These are phyloP conservation scores for Lactarius hatsudake DNA, from an alignment of 768 basidiomycete species.

Conservation along the genomic window DNA sequence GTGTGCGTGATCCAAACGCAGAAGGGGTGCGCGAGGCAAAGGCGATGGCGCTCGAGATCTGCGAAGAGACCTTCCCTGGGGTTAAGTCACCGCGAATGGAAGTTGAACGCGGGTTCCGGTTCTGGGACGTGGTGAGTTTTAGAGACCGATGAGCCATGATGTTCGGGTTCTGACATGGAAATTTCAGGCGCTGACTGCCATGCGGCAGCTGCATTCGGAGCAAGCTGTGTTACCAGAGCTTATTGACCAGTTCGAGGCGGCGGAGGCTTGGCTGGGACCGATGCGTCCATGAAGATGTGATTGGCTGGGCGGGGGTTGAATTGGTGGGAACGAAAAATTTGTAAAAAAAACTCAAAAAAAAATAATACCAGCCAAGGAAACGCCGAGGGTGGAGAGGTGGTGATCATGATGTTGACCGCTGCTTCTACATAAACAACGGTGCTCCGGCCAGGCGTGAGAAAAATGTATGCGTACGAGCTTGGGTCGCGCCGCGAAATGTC, in stretches of 20 bases:
- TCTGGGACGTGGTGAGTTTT: slow-evolving; percentile 92
- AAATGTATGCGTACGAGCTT: background rate
- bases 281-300: slow-evolving; percentile 69
- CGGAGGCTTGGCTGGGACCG: slow-evolving; percentile 90
- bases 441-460: slow-evolving; percentile 18
- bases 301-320: slow-evolving; percentile 7
- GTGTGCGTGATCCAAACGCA: slow-evolving; percentile 73
- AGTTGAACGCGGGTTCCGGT: slow-evolving; percentile 94
- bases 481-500: slow-evolving; percentile 31
- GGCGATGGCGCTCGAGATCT: slow-evolving; percentile 81
- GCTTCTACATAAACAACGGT: slow-evolving; percentile 7
- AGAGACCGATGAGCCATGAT: slow-evolving; percentile 16
- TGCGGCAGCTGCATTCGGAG: slow-evolving; percentile 85
- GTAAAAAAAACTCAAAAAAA: background rate
- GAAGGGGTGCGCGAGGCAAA: slow-evolving; percentile 83
- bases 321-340: slow-evolving; percentile 12
- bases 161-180: slow-evolving; percentile 22
- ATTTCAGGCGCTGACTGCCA: slow-evolving; percentile 75
- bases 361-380: slow-evolving; percentile 11
- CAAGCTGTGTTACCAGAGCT: slow-evolving; percentile 78
- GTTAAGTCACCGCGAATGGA: slow-evolving; percentile 85
- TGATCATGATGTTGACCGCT: slow-evolving; percentile 17
- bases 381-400: slow-evolving; percentile 12
- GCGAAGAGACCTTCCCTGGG: slow-evolving; percentile 92
- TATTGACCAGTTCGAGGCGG: slow-evolving; percentile 94